Evolutionary conservation across 2,329 filamentous ascomycete genomes (phyloP), one percentile per base, ranked within the genome.

Genomic region (Colletotrichum viniferum): DNA sequence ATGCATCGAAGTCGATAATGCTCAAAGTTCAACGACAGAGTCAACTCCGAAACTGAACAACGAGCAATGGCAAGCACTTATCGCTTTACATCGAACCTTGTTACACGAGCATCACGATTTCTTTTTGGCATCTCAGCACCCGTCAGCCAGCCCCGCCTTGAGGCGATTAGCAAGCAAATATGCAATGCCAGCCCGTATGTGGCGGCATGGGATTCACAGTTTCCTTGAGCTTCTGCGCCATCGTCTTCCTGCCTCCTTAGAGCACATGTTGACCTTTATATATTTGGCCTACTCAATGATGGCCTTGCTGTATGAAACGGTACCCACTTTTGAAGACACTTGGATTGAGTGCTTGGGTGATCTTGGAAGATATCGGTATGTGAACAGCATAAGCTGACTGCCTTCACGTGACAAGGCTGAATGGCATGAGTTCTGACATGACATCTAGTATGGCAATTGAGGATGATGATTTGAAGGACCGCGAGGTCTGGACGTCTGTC

Each of bases 291-390:
- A 98, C 78, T 94, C 94, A 3, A 97, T 98, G 92, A 95, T 98
- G 90, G 94, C 95, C 0, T 84, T 98, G 0, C 84, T 98, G 0
- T 94, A 96, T 74, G 96, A 98, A 79, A 98, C 95, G 0, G 95
- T 98, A 0, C 92, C 94, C 0, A 88, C 90, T 0, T 98, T 98
- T 78, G 91, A 94, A 68, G 94, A 97, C 73, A 98, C 95, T 0
- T 98, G 96, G 96, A 95, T 98, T 10, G 96, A 98, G 78, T 98
- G 96, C 69, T 86, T 98, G 0, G 96, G 96, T 0, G 96, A 98
- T 80, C 84, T 98, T 0, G 94, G 93, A 0, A 88, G 96, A 24
- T 98, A 97, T 60, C 83, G 89, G 1, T 75, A 24, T 0, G 38
- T n/a, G 0, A 48, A 0, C 38, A 21, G 71, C 28, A 16, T 1